phyloP scores from a whole-genome alignment of 176 grass and related monocot genomes.

The Oryza glaberrima region DNA sequence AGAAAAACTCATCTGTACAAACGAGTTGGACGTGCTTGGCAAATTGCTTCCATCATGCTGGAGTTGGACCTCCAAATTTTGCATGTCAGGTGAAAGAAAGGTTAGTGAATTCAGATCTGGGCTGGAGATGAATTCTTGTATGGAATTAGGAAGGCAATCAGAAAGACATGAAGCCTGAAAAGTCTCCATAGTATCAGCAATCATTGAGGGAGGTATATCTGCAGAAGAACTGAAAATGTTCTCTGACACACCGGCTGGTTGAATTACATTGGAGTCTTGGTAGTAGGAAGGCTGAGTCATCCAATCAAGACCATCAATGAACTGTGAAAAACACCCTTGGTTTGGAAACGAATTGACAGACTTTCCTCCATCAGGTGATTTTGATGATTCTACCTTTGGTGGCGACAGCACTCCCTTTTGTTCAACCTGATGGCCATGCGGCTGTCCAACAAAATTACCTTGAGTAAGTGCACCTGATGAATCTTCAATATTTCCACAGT shows the following conservation, averaged over 20 bases:
- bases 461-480: slow-evolving; percentile 48
- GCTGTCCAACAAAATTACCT: slow-evolving; percentile 39
- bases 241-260: slow-evolving; percentile 52
- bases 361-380: slow-evolving; percentile 55
- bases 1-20: slow-evolving; percentile 65
- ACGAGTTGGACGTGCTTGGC: slow-evolving; percentile 65
- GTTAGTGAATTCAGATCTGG: slow-evolving; percentile 70
- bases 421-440: slow-evolving; percentile 44
- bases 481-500: slow-evolving; percentile 43
- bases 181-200: slow-evolving; percentile 60
- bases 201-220: slow-evolving; percentile 58
- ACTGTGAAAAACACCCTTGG: slow-evolving; percentile 51
- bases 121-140: slow-evolving; percentile 77
- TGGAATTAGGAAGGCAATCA: slow-evolving; percentile 52
- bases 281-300: slow-evolving; percentile 68
- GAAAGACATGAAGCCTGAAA: slow-evolving; percentile 71
- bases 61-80: slow-evolving; percentile 57
- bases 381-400: slow-evolving; percentile 52
- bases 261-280: slow-evolving; percentile 55
- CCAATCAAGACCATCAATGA: slow-evolving; percentile 74
- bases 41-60: slow-evolving; percentile 49
- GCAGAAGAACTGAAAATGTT: slow-evolving; percentile 58
- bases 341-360: slow-evolving; percentile 50
- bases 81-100: slow-evolving; percentile 71
- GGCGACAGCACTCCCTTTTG: slow-evolving; percentile 28